phyloP scores from a whole-genome alignment of 345 rosid species.

The Eutrema heterophyllum region DNA sequence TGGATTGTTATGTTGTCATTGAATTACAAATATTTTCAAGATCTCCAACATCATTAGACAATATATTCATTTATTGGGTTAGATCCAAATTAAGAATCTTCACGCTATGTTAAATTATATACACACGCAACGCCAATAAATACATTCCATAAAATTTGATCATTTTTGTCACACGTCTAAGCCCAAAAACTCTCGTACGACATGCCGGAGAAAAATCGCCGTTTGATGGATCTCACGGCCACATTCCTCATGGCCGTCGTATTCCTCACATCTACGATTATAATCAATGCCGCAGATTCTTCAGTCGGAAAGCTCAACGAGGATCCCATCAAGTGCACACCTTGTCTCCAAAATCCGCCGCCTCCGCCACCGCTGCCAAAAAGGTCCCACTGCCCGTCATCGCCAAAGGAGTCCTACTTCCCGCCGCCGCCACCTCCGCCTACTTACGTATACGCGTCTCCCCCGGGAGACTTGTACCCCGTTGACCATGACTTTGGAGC shows the following conservation, averaged over 20 bases:
- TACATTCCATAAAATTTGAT: not conserved
- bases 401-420: conserved; percentile 4
- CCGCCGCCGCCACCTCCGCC: conserved; percentile 28
- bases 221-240: not conserved
- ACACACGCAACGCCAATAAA: not conserved
- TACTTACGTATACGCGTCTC: conserved; percentile 30
- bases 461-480: conserved; percentile 51
- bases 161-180: not conserved
- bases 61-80: conserved; percentile 2
- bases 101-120: not conserved
- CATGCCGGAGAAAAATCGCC: conserved; percentile 7
- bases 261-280: not conserved
- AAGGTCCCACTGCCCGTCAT: not conserved
- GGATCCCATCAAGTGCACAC: conserved; percentile 34
- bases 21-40: conserved; percentile 3
- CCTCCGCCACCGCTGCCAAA: conserved; percentile 6
- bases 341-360: conserved; percentile 30
- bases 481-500: conserved; percentile 33
- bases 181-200: not conserved
- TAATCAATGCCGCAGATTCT: conserved; percentile 12
- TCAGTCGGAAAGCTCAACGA: not conserved
- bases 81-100: not conserved
- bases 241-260: not conserved
- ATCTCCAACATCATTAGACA: not conserved
- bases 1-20: not conserved